phyloP scores from a whole-genome alignment of 1,284 basidiomycete species.

The Malassezia globosa region DNA sequence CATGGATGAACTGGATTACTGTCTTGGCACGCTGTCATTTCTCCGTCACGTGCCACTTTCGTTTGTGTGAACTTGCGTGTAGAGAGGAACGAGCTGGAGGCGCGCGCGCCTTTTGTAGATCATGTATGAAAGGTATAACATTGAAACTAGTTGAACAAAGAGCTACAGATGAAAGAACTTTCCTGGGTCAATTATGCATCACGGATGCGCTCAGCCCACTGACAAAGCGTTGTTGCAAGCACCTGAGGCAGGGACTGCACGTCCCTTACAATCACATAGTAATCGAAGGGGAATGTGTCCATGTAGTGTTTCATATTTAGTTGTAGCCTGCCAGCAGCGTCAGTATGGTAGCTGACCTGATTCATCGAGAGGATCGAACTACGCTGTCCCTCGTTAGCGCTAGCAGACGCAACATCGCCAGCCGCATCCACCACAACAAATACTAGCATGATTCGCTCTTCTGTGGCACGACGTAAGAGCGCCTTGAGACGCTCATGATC shows the following conservation, averaged over 20 bases:
- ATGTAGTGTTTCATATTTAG: conserved; percentile 73
- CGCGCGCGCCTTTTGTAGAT: too few relatives aligned
- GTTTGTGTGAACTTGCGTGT: conserved; percentile 1
- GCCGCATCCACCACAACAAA: conserved; percentile 92
- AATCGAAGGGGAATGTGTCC: conserved; percentile 96
- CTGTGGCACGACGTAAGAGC: conserved; percentile 71
- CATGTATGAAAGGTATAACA: too few relatives aligned
- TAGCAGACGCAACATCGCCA: conserved; percentile 25
- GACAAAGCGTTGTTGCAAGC: conserved; percentile 75
- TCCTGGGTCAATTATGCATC: conserved; percentile 25
- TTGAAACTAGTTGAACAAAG: too few relatives aligned
- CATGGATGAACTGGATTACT: conserved; percentile 37
- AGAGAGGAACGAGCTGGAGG: too few relatives aligned
- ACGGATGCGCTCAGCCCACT: conserved; percentile 54
- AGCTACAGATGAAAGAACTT: too few relatives aligned
- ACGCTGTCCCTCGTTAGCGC: conserved; percentile 24
- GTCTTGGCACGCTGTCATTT: conserved; percentile 37
- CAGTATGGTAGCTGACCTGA: conserved; percentile 70
- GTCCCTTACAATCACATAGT: conserved; percentile 81
- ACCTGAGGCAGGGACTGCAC: conserved; percentile 88
- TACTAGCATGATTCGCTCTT: conserved; percentile 87
- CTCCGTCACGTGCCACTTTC: conserved; percentile 37
- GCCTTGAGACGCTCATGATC: conserved; percentile 77
- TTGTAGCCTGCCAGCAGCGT: conserved; percentile 63
- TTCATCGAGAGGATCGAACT: conserved; percentile 87